Percentiles rank a stretch among this genome's conserved stretches.
Conservation (phyloP, 768 basidiomycete species). For the Pleurotus eryngii region DNA sequence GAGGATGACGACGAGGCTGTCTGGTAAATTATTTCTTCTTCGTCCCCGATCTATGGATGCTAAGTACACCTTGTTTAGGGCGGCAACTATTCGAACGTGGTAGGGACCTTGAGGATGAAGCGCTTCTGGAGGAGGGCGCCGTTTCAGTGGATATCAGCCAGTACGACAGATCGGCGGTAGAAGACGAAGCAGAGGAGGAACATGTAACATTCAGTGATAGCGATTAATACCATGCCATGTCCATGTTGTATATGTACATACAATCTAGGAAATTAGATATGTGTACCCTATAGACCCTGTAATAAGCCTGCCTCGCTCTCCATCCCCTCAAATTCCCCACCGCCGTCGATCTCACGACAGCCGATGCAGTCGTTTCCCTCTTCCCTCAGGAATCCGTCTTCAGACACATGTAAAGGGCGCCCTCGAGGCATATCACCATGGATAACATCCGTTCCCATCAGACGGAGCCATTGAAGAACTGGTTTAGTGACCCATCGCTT, state of each 20-base stretch:
- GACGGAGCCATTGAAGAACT: constrained; percentile 67
- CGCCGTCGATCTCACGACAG: constrained; percentile 53
- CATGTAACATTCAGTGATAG: constrained; percentile 81
- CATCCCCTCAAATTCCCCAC: constrained; percentile 49
- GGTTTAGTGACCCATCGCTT: constrained; percentile 70
- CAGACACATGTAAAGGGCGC: constrained; percentile 36
- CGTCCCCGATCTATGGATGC: background rate
- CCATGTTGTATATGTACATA: background rate
- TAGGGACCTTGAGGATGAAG: constrained; percentile 75
- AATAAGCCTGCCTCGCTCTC: constrained; percentile 52
- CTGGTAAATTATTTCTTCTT: constrained; percentile 48
- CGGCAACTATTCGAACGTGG: constrained; percentile 91
- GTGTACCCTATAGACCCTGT: constrained; percentile 42
- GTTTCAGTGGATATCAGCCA: constrained; percentile 87
- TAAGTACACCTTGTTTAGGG: constrained; percentile 43
- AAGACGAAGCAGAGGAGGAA: constrained; percentile 67
- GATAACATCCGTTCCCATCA: constrained; percentile 51
- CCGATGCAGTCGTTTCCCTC: constrained; percentile 54
- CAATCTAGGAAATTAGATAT: background rate
- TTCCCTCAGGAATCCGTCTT: constrained; percentile 62
- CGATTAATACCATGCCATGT: constrained; percentile 44
- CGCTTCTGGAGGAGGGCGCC: constrained; percentile 78
- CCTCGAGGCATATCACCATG: constrained; percentile 26
- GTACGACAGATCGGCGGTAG: constrained; percentile 67
- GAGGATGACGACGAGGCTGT: constrained; percentile 54